These are phyloP conservation scores for Aureobasidium sp. DNA, from an alignment of 2,329 filamentous ascomycete species.

Conservation along the genomic window DNA sequence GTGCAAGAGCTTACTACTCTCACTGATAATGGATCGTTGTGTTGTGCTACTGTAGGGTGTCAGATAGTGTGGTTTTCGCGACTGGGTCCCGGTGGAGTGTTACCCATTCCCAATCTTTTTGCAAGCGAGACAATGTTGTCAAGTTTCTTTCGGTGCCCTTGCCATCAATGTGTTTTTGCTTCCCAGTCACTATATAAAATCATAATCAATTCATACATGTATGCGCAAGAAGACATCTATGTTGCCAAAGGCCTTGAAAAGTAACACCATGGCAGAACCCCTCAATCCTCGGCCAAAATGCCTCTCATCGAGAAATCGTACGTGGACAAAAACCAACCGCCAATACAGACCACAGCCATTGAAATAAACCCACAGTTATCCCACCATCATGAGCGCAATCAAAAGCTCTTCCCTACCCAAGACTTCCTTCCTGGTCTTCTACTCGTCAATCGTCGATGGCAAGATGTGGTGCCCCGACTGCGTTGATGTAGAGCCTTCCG, in stretches of 20 bases:
- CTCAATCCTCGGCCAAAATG: not conserved
- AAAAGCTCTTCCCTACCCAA: not conserved
- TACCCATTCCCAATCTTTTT: constrained; percentile 2
- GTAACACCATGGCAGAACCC: not conserved
- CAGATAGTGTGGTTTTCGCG: not conserved
- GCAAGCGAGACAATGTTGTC: not conserved
- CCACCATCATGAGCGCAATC: constrained; percentile 1
- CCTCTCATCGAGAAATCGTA: constrained; percentile 6
- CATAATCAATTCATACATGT: not conserved
- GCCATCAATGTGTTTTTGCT: constrained; percentile 5
- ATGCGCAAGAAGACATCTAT: not conserved
- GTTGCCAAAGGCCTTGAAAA: no score
- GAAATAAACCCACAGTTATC: not conserved
- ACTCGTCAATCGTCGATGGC: not conserved
- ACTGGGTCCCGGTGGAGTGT: not conserved
- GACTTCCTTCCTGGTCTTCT: not conserved
- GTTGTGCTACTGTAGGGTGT: not conserved
- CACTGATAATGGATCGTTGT: not conserved
- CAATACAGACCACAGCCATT: not conserved
- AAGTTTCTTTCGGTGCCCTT: not conserved
- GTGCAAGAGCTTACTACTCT: constrained; percentile 1
- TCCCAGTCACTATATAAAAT: not conserved
- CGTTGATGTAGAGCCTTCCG: not conserved
- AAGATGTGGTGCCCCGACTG: constrained; percentile 10
- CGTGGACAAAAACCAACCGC: not conserved